Base-by-base conservation (phyloP, 352 stramenopile species). In the Phytopythium chamaehyphon region DNA sequence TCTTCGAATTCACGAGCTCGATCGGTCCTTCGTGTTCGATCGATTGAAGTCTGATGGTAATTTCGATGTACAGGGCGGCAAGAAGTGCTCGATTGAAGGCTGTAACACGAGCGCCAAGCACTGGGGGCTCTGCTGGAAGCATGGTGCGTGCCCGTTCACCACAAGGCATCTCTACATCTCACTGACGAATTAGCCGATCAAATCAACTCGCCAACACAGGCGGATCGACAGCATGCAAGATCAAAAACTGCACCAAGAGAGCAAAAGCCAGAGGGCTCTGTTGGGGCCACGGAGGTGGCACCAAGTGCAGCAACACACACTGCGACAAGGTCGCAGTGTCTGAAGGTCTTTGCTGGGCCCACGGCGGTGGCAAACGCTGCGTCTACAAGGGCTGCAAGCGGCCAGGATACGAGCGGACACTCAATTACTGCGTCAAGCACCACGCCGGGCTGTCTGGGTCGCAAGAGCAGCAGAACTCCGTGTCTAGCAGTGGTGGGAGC, bases 341-440 rank as follows among this genome's bases (percentile, higher is more conserved):
- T 19, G 56, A 69, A 19, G 71, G 71, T 1, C 51, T 64, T 5
- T 86, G 71, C 55, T 86, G 74, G 74, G 74, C 74, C 0, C 74
- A 86, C 44, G 72, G 69, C 45, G 73, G 64, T 23, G 70, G 67
- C 24, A 76, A 76, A 44, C 71, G 71, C 46, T 78, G 65, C 28
- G 23, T 59, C 1, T 58, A 51, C 47, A 36, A 64, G 24, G 62
- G 60, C 16, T 83, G 69, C 59, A 64, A 60, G 23, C 60, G 55
- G 14, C 53, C 58, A 14, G 53, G 51, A 26, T 65, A 57, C 47
- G 51, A 65, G 58, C 58, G 58, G 16, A 65, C 58, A 33, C 49
- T 55, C 19, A 65, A 61, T 47, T 61, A 50, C 54, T 61, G 54
- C 40, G 26, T 44, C 19, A 51, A 42, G 46, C 54, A 61, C 47